phyloP scores from a whole-genome alignment of 129 eudicot species.

The Pulicaria dysenterica region DNA sequence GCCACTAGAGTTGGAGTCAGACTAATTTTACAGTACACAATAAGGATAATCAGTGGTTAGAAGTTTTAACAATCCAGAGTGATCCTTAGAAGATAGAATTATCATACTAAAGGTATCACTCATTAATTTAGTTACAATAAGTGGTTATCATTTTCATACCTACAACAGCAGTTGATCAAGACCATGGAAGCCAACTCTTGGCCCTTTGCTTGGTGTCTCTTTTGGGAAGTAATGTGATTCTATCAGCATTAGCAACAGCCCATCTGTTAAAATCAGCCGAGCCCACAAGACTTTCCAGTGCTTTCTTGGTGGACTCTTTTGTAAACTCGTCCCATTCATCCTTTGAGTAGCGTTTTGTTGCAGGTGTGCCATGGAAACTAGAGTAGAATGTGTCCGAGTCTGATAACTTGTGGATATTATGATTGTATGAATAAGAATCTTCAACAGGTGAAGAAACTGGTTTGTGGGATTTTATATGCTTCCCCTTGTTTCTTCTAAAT shows the following conservation, averaged over 20 bases:
- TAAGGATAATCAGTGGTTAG: neutral
- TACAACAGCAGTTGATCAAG: conserved; percentile 34
- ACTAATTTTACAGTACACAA: neutral
- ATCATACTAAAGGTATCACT: conserved; percentile 7
- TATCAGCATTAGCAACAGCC: conserved; percentile 89
- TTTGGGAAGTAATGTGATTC: conserved; percentile 67
- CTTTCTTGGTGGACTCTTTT: conserved; percentile 69
- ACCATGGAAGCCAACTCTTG: conserved; percentile 61
- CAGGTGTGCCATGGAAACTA: conserved; percentile 62
- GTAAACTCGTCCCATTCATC: conserved; percentile 81
- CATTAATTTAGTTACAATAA: conserved; percentile 16
- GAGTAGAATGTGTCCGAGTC: conserved; percentile 71
- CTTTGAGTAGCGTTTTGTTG: conserved; percentile 60
- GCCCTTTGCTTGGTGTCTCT: conserved; percentile 32
- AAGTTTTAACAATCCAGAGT: conserved; percentile 17
- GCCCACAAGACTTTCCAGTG: conserved; percentile 76
- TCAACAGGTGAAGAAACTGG: conserved; percentile 37
- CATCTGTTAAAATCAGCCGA: conserved; percentile 83
- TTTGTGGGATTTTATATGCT: conserved; percentile 35
- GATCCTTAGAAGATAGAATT: neutral
- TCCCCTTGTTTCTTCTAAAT: conserved; percentile 25
- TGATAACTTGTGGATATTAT: conserved; percentile 29
- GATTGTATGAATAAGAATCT: conserved; percentile 29
- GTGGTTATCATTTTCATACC: conserved; percentile 21
- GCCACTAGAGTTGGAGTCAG: neutral